Evolutionary conservation across 768 basidiomycete genomes (phyloP).

Genomic region (Collybia mongolica): DNA sequence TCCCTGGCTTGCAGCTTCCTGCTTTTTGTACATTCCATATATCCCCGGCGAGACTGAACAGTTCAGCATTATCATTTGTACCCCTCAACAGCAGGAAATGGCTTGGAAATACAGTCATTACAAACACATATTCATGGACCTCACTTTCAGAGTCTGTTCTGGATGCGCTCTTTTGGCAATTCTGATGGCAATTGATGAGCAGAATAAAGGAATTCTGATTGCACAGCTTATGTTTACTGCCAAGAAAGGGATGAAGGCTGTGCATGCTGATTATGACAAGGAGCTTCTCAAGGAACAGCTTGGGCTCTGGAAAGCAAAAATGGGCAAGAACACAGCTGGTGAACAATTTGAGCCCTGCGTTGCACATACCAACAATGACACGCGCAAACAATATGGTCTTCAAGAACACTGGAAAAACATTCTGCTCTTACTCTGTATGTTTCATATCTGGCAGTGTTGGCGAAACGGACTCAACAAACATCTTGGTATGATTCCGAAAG

Average conservation of each 20-base stretch:
- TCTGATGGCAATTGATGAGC: background rate
- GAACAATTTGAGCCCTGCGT: conserved; percentile 6
- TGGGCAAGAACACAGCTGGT: background rate
- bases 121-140: background rate
- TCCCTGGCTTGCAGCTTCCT: background rate
- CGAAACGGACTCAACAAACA: conserved; percentile 23
- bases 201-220: background rate
- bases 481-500: conserved; percentile 23
- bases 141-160: background rate
- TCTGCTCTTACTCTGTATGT: conserved; percentile 31
- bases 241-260: background rate
- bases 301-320: background rate
- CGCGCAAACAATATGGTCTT: conserved; percentile 14
- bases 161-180: background rate
- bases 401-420: conserved; percentile 10
- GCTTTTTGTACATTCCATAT: background rate
- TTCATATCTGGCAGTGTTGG: conserved; percentile 34
- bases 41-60: background rate
- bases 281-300: background rate
- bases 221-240: background rate
- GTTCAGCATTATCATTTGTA: background rate
- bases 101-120: background rate
- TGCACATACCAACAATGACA: conserved; percentile 28
- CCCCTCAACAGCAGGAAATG: background rate
- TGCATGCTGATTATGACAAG: background rate